Percentiles rank a stretch among this genome's conserved stretches.
Evolutionary conservation across 345 rosid genomes (phyloP).

Genomic region (Salix dunnii): DNA sequence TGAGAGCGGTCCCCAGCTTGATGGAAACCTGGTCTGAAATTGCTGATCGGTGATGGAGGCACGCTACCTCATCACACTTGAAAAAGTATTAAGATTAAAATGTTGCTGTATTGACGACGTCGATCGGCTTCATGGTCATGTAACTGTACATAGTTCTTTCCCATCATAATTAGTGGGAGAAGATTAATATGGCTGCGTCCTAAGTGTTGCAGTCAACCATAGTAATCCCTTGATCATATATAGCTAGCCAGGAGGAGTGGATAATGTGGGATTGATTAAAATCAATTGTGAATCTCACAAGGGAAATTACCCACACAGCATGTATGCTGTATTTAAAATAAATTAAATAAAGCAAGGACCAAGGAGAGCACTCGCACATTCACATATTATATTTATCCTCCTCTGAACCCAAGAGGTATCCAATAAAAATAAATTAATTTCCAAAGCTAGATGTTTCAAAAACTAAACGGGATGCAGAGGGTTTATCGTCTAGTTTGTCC

Average conservation of each 20-base stretch:
- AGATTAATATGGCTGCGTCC: too few relatives aligned
- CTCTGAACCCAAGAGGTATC: background rate
- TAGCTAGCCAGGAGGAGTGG: background rate
- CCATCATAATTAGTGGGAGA: background rate
- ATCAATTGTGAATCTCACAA: background rate
- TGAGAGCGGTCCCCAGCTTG: conserved; percentile 2
- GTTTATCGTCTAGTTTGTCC: too few relatives aligned
- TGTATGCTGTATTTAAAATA: background rate
- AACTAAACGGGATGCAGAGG: too few relatives aligned
- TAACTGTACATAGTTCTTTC: background rate
- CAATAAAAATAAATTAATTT: too few relatives aligned
- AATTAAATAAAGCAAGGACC: background rate
- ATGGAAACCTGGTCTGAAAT: background rate
- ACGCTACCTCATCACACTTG: background rate
- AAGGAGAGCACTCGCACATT: background rate
- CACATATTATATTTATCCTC: background rate
- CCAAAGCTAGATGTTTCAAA: too few relatives aligned
- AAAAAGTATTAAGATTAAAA: background rate
- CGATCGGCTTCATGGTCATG: background rate
- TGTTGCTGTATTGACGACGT: background rate
- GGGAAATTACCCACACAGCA: background rate
- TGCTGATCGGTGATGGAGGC: background rate
- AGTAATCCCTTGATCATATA: background rate
- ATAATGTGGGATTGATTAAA: background rate
- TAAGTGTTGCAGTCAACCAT: too few relatives aligned